Conservation (phyloP, 2,329 filamentous ascomycete genomes). For the Fusarium abutilonis region DNA sequence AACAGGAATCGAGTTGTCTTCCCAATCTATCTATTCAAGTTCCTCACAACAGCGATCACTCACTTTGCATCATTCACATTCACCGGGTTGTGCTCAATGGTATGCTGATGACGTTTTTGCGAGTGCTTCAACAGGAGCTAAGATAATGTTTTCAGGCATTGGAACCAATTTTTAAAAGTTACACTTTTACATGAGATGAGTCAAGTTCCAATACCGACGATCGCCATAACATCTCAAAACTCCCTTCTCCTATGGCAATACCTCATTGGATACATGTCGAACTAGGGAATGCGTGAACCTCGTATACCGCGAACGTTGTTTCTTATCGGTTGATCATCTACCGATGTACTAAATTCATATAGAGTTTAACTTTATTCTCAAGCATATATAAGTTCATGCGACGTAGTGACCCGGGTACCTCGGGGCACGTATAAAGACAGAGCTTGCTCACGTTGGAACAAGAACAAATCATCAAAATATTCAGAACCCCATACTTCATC, state of each 20-base stretch:
- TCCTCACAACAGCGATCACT: too few relatives aligned
- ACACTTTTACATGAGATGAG: background rate
- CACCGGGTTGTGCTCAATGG: too few relatives aligned
- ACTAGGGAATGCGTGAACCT: background rate
- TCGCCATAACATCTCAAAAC: background rate
- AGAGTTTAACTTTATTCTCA: background rate
- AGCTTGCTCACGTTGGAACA: background rate
- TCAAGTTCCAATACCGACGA: background rate
- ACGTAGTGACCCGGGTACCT: background rate
- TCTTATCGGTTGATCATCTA: background rate
- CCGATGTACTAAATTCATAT: background rate
- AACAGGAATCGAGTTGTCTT: too few relatives aligned
- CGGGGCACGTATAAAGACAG: constrained; percentile 12
- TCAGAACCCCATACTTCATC: background rate
- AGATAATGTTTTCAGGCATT: too few relatives aligned
- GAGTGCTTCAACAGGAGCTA: too few relatives aligned
- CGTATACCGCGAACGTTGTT: constrained; percentile 1
- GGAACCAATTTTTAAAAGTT: too few relatives aligned
- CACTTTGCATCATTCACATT: too few relatives aligned
- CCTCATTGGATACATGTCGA: too few relatives aligned
- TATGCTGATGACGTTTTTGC: too few relatives aligned
- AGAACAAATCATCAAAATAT: background rate
- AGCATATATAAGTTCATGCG: background rate
- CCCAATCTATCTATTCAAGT: too few relatives aligned
- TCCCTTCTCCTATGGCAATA: background rate